Percentiles rank a stretch among this genome's conserved stretches.
phyloP scores from a whole-genome alignment of 345 rosid genomes.

The Schrenkiella parvula region DNA sequence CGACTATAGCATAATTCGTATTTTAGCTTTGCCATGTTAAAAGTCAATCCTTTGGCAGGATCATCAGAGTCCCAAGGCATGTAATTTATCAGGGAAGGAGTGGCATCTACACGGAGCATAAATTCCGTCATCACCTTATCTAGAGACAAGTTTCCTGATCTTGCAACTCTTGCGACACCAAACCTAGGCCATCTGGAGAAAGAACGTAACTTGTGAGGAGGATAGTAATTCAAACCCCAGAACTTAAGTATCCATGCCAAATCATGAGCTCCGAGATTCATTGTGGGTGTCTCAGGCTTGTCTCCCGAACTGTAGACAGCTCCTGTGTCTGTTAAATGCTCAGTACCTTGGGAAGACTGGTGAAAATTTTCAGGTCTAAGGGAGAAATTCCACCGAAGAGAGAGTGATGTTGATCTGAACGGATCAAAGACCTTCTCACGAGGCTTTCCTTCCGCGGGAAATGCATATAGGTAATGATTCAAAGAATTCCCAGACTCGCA shows the following conservation, averaged over 20 bases:
- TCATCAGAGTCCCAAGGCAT: constrained; percentile 83
- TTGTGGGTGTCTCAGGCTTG: constrained; percentile 57
- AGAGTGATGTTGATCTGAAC: constrained; percentile 89
- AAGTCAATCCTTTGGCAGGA: constrained; percentile 87
- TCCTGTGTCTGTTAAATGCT: constrained; percentile 27
- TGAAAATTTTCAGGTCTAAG: constrained; percentile 59
- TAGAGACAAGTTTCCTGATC: constrained; percentile 91
- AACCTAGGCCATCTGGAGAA: constrained; percentile 95
- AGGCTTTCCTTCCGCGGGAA: constrained; percentile 80
- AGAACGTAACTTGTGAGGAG: constrained; percentile 88
- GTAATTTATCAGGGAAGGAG: constrained; percentile 69
- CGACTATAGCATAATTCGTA: constrained; percentile 77
- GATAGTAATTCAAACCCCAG: constrained; percentile 78
- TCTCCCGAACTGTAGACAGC: constrained; percentile 2
- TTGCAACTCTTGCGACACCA: constrained; percentile 72
- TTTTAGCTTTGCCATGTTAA: constrained; percentile 79
- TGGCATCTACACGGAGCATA: constrained; percentile 80
- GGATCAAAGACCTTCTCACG: constrained; percentile 86
- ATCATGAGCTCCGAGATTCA: constrained; percentile 95
- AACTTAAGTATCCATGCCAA: constrained; percentile 84
- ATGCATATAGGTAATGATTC: constrained; percentile 87
- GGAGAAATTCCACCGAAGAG: constrained; percentile 89
- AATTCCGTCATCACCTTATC: constrained; percentile 98
- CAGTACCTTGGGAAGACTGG: constrained; percentile 40
- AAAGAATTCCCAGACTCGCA: constrained; percentile 85